These are phyloP conservation scores for Penstemon barbatus DNA, from an alignment of 257 asterid genomes.

Conservation along the genomic window DNA sequence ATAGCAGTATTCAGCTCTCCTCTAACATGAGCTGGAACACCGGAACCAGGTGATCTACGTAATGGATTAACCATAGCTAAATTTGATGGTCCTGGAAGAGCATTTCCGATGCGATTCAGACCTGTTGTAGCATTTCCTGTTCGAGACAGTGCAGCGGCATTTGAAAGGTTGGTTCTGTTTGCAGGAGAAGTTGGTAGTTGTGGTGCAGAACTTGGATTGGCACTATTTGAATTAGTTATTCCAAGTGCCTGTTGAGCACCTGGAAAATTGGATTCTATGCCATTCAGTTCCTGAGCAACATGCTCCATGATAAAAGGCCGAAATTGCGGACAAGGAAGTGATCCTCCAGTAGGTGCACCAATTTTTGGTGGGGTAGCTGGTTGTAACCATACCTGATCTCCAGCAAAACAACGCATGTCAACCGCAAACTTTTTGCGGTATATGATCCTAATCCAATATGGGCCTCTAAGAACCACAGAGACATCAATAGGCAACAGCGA, in stretches of 20 bases:
- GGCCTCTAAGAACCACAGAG: constrained; percentile 97
- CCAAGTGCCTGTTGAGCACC: constrained; percentile 81
- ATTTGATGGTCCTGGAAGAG: constrained; percentile 63
- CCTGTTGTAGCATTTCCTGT: constrained; percentile 66
- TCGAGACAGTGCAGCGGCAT: constrained; percentile 57
- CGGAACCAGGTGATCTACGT: constrained; percentile 82
- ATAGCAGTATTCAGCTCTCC: constrained; percentile 98
- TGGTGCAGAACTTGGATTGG: constrained; percentile 54
- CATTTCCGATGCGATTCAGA: constrained; percentile 70
- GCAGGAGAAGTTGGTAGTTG: constrained; percentile 63
- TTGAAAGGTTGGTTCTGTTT: constrained; percentile 60
- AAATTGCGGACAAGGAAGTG: constrained; percentile 97
- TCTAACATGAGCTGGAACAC: constrained; percentile 92
- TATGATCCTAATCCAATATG: constrained; percentile 96
- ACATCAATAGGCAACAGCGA: constrained; percentile 97
- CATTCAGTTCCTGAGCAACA: constrained; percentile 97
- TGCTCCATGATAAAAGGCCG: constrained; percentile 99
- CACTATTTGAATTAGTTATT: constrained; percentile 52
- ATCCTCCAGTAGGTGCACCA: constrained; percentile 91
- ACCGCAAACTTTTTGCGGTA: constrained; percentile 96
- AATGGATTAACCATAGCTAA: constrained; percentile 50
- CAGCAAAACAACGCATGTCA: constrained; percentile 99
- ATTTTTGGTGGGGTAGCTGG: constrained; percentile 99
- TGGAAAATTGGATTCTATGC: constrained; percentile 83
- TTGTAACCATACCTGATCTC: constrained; percentile 99